A percentile compares a stretch with the other conserved stretches of the same genome.
Evolutionary conservation across 2,329 filamentous ascomycete species (phyloP).

Genomic region (Monosporascus sp.): DNA sequence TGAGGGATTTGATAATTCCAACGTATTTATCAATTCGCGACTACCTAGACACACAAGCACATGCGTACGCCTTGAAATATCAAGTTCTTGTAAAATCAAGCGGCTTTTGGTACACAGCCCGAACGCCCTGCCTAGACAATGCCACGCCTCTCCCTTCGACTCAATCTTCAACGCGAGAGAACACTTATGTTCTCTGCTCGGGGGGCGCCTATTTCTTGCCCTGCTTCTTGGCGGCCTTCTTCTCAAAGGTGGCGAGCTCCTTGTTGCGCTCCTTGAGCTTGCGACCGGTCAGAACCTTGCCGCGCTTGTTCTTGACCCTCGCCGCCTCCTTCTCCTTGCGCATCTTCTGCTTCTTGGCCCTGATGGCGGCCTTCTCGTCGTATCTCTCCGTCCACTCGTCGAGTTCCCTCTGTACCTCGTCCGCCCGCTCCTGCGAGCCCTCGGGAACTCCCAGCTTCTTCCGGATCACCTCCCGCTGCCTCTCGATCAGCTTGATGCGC

Average conservation of each 20-base stretch:
- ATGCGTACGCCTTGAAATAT: too few relatives aligned
- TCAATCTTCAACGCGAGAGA: too few relatives aligned
- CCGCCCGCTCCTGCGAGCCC: conserved; percentile 14
- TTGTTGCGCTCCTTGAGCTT: conserved; percentile 13
- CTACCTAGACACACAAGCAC: too few relatives aligned
- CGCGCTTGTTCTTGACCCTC: conserved; percentile 10
- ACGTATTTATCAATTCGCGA: too few relatives aligned
- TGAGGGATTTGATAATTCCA: too few relatives aligned
- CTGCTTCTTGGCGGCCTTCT: conserved; percentile 9
- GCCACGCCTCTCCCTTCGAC: too few relatives aligned
- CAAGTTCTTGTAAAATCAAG: too few relatives aligned
- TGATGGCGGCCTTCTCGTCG: conserved; percentile 9
- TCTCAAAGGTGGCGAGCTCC: conserved; percentile 7
- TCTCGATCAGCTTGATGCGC: conserved; percentile 21
- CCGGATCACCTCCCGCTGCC: conserved; percentile 18
- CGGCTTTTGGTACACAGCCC: too few relatives aligned
- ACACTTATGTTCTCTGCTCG: too few relatives aligned
- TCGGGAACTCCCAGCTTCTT: conserved; percentile 16
- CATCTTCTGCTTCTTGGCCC: conserved; percentile 14
- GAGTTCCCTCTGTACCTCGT: conserved; percentile 18
- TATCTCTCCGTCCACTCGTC: conserved; percentile 13
- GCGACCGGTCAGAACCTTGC: conserved; percentile 13
- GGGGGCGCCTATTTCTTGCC: not conserved
- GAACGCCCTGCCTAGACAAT: too few relatives aligned
- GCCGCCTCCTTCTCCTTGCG: conserved; percentile 15